Conservation (phyloP, 345 rosid species). For the Eutrema yunnanense region DNA sequence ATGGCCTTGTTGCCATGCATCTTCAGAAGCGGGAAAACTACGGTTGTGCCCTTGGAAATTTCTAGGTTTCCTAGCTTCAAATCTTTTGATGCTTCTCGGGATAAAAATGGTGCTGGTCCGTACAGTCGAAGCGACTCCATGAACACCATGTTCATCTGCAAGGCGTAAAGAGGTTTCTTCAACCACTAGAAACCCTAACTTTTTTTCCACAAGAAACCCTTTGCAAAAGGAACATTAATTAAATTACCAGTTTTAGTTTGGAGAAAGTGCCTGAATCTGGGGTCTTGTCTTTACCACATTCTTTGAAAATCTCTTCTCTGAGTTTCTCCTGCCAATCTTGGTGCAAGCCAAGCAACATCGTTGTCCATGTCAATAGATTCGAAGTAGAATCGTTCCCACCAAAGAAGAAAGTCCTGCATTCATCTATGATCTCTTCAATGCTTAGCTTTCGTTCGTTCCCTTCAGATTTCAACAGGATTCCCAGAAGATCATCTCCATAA, state of each 20-base stretch:
- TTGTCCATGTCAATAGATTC: slow-evolving; percentile 48
- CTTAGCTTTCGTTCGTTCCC: slow-evolving; percentile 13
- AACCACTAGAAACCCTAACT: neutral
- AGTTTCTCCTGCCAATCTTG: slow-evolving; percentile 57
- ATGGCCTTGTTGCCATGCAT: slow-evolving; percentile 38
- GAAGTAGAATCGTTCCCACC: slow-evolving; percentile 43
- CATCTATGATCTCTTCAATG: slow-evolving; percentile 47
- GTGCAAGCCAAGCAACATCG: slow-evolving; percentile 43
- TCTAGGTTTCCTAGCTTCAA: slow-evolving; percentile 35
- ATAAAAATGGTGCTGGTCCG: slow-evolving; percentile 22
- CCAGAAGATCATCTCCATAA: slow-evolving; percentile 43
- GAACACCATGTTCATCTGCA: slow-evolving; percentile 50
- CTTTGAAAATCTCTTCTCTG: slow-evolving; percentile 42
- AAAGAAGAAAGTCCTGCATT: slow-evolving; percentile 60
- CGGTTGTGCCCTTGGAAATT: slow-evolving; percentile 39
- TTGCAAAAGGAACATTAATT: neutral
- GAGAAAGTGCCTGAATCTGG: slow-evolving; percentile 39
- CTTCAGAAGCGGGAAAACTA: slow-evolving; percentile 23
- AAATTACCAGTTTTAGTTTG: slow-evolving; percentile 31
- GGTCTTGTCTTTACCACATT: slow-evolving; percentile 30
- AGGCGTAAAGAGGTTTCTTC: neutral
- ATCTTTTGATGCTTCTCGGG: slow-evolving; percentile 34
- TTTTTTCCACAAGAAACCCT: neutral
- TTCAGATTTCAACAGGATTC: slow-evolving; percentile 28
- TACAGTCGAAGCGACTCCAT: slow-evolving; percentile 54